Conservation (phyloP, 78 protist genomes). For the Dictyostelium citrinum region DNA sequence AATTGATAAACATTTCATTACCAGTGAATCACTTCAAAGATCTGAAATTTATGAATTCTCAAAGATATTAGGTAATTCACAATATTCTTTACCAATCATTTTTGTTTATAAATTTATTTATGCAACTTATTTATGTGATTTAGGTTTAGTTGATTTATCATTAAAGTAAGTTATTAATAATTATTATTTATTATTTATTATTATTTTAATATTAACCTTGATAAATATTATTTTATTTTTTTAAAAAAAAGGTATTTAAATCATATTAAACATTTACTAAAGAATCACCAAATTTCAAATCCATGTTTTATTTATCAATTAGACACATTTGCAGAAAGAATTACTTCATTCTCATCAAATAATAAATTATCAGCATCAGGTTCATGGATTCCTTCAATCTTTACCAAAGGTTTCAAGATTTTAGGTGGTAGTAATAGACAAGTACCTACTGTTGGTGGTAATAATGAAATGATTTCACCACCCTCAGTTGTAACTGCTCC, state of each 20-base stretch:
- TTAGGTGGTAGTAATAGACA: background rate
- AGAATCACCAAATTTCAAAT: constrained; percentile 39
- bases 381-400: constrained; percentile 61
- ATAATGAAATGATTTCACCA: background rate
- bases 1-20: constrained; percentile 45
- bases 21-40: constrained; percentile 57
- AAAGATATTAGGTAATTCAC: constrained; percentile 71
- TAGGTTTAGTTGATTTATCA: constrained; percentile 64
- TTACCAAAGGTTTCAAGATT: constrained; percentile 52
- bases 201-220: background rate
- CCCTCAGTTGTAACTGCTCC: background rate
- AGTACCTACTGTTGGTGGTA: background rate
- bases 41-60: constrained; percentile 70
- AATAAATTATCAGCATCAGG: constrained; percentile 35
- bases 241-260: constrained; percentile 27
- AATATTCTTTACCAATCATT: constrained; percentile 63
- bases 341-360: constrained; percentile 9
- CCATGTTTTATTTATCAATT: constrained; percentile 66
- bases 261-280: constrained; percentile 25
- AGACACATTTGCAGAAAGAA: constrained; percentile 62
- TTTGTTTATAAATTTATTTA: constrained; percentile 69
- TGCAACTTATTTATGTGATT: constrained; percentile 59
- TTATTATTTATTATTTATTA: no score
- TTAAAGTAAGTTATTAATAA: constrained; percentile 36
- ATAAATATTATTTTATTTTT: background rate